Evolutionary conservation across 2,329 filamentous ascomycete species (phyloP).

Genomic region (Colletotrichum liriopes): DNA sequence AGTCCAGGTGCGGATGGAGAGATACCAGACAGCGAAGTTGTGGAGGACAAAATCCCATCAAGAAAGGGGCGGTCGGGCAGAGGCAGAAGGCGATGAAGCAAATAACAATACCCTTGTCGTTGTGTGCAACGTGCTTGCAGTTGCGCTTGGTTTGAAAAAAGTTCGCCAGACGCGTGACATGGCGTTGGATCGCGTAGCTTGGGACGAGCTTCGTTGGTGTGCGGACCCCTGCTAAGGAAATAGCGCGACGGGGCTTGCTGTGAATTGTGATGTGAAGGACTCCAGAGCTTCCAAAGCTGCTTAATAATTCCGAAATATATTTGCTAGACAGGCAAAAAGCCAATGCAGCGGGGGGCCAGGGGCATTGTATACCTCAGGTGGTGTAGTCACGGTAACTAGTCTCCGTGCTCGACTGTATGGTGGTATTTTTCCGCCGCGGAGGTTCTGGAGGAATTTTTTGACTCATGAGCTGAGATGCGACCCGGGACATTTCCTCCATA

Average conservation of each 20-base stretch:
- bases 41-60: slow-evolving; percentile 58
- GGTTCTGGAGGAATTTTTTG: not conserved
- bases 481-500: slow-evolving; percentile 1
- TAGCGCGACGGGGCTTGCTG: slow-evolving; percentile 29
- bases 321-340: not conserved
- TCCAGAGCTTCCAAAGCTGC: slow-evolving; percentile 10
- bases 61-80: slow-evolving; percentile 54
- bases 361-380: not conserved
- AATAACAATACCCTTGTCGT: not conserved
- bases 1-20: slow-evolving; percentile 83
- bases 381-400: not conserved
- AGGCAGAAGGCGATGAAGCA: slow-evolving; percentile 35
- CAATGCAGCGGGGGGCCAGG: not conserved
- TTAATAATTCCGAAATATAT: slow-evolving; percentile 8
- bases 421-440: not conserved
- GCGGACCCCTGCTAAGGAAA: slow-evolving; percentile 13
- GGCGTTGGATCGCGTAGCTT: slow-evolving; percentile 37
- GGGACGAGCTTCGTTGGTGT: slow-evolving; percentile 37
- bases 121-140: not conserved
- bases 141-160: not conserved
- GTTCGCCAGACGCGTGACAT: slow-evolving; percentile 22
- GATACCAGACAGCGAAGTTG: slow-evolving; percentile 69
- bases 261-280: slow-evolving; percentile 21
- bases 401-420: not conserved
- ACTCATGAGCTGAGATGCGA: slow-evolving; percentile 8